These are phyloP conservation scores for Saturnispora quitensis DNA, from an alignment of 805 yeast genomes.

Conservation along the genomic window DNA sequence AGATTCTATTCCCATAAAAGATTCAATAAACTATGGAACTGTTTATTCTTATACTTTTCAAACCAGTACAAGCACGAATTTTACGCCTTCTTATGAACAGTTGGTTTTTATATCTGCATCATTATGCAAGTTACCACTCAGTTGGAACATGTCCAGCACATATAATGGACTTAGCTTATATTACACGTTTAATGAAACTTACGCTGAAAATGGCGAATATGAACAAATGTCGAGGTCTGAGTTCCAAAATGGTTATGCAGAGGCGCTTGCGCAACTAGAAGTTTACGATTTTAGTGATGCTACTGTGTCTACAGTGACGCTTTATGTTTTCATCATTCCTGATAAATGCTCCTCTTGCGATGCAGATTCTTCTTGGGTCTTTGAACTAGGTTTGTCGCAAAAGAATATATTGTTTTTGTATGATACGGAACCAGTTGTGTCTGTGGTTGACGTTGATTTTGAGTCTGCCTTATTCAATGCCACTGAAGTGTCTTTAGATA, in stretches of 20 bases:
- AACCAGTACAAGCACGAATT: background rate
- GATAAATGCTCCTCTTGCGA: conserved; percentile 18
- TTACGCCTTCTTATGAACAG: conserved; percentile 31
- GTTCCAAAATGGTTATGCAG: conserved; percentile 23
- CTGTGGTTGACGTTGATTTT: conserved; percentile 62
- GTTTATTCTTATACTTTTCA: conserved; percentile 6
- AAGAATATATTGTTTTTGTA: conserved; percentile 58
- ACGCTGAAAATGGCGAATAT: conserved; percentile 5
- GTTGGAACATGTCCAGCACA: conserved; percentile 8
- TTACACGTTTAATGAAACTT: conserved; percentile 21
- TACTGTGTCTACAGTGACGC: conserved; percentile 8
- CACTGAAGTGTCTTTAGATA: conserved; percentile 21
- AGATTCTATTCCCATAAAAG: conserved; percentile 11
- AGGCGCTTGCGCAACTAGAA: conserved; percentile 12
- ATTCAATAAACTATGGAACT: conserved; percentile 8
- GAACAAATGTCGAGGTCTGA: conserved; percentile 10
- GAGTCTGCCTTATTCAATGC: conserved; percentile 58
- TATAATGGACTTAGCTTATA: conserved; percentile 21
- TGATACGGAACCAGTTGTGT: conserved; percentile 49
- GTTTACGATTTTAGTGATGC: conserved; percentile 5
- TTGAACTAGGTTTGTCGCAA: conserved; percentile 59
- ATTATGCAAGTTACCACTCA: conserved; percentile 32
- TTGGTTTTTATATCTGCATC: conserved; percentile 44
- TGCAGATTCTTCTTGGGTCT: conserved; percentile 37
- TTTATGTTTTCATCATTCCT: conserved; percentile 19